phyloP scores from a whole-genome alignment of 805 yeast species.

The Barnettozyma wickerhamii region DNA sequence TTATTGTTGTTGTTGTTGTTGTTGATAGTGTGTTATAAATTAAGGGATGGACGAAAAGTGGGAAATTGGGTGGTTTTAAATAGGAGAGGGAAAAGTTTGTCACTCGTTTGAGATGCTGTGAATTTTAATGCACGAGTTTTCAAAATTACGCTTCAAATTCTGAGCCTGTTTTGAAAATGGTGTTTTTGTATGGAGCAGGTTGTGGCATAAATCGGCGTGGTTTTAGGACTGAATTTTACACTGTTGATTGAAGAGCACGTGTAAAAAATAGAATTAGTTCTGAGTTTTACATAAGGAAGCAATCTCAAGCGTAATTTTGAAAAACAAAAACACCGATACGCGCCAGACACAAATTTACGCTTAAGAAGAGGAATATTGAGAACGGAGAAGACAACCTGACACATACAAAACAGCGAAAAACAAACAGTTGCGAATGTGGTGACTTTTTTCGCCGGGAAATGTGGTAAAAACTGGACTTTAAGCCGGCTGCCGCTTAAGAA shows the following conservation, averaged over 20 bases:
- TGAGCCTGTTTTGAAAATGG: conserved; percentile 1
- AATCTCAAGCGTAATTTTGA: conserved; percentile 2
- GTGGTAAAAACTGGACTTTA: too few relatives aligned
- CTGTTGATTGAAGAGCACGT: too few relatives aligned
- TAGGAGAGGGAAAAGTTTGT: neutral
- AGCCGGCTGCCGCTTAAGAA: too few relatives aligned
- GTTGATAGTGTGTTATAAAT: conserved; percentile 8
- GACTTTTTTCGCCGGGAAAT: neutral
- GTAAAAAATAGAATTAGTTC: neutral
- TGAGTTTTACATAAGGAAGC: neutral
- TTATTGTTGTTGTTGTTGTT: conserved; percentile 15
- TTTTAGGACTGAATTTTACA: neutral
- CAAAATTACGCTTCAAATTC: neutral
- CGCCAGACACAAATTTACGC: neutral
- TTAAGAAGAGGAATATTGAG: neutral
- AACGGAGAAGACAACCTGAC: conserved; percentile 1
- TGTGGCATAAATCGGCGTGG: too few relatives aligned
- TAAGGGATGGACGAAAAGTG: neutral
- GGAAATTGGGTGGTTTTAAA: neutral
- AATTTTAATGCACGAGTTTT: neutral
- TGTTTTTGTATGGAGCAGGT: conserved; percentile 3
- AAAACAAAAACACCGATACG: conserved; percentile 1
- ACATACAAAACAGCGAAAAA: neutral
- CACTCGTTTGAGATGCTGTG: neutral
- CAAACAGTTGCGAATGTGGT: neutral